Evolutionary conservation across 1,284 basidiomycete genomes (phyloP).

Genomic region (Tylopilus sp.): DNA sequence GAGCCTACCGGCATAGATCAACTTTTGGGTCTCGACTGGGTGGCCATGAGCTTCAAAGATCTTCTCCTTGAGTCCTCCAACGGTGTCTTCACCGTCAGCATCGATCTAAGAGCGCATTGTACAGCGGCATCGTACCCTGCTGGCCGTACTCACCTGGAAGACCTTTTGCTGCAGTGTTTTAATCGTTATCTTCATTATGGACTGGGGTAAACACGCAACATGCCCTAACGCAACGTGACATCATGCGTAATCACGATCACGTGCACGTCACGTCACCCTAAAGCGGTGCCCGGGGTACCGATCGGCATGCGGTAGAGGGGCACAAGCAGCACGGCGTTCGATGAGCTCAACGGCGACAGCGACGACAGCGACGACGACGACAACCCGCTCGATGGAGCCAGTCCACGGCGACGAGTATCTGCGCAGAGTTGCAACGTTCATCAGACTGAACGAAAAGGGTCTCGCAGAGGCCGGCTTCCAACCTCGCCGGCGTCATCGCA

Average conservation of each 20-base stretch:
- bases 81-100: slow-evolving; percentile 70
- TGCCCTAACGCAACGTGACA: slow-evolving; percentile 17
- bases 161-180: slow-evolving; percentile 92
- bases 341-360: slow-evolving; percentile 10
- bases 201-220: slow-evolving; percentile 17
- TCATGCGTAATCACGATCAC: slow-evolving; percentile 23
- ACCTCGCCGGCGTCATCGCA: slow-evolving; percentile 44
- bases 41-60: slow-evolving; percentile 78
- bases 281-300: slow-evolving; percentile 24
- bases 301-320: slow-evolving; percentile 19
- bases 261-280: slow-evolving; percentile 19
- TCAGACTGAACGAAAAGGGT: slow-evolving; percentile 62
- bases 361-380: slow-evolving; percentile 13
- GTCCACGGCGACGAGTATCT: slow-evolving; percentile 72
- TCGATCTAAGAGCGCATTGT: slow-evolving; percentile 57
- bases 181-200: slow-evolving; percentile 84
- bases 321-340: slow-evolving; percentile 12
- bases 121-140: background rate
- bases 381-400: slow-evolving; percentile 46
- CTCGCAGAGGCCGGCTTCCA: slow-evolving; percentile 61
- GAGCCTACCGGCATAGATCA: slow-evolving; percentile 85
- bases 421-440: slow-evolving; percentile 59
- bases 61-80: slow-evolving; percentile 81
- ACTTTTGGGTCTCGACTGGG: slow-evolving; percentile 74
- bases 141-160: slow-evolving; percentile 51